phyloP scores from a whole-genome alignment of 257 asterid genomes.

The Ballota nigra region DNA sequence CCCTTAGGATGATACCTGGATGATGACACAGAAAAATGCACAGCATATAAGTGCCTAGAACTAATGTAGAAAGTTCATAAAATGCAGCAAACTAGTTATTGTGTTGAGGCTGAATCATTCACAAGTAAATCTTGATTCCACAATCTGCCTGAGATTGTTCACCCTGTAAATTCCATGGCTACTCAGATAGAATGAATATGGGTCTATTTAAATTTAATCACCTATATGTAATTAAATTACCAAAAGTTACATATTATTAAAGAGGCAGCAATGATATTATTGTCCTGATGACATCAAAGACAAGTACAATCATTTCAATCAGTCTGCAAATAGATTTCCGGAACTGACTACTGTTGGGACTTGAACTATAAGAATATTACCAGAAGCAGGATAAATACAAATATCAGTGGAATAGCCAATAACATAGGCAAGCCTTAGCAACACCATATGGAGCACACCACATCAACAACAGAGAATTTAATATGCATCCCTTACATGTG shows the following conservation, averaged over 20 bases:
- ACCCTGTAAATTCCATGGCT: not conserved
- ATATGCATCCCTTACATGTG: conserved; percentile 13
- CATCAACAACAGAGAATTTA: not conserved
- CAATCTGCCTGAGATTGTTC: not conserved
- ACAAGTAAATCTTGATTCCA: not conserved
- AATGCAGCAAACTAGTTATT: not conserved
- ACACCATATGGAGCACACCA: conserved; percentile 1
- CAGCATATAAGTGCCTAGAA: not conserved
- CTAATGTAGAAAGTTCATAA: not conserved
- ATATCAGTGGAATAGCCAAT: conserved; percentile 4
- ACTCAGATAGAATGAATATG: not conserved
- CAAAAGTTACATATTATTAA: not conserved
- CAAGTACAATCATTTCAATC: not conserved
- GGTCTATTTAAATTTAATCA: not conserved
- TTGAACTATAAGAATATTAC: conserved; percentile 10
- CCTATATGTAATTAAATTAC: not conserved
- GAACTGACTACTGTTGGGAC: not conserved
- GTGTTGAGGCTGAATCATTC: not conserved
- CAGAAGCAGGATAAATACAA: conserved; percentile 2
- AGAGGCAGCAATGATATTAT: not conserved
- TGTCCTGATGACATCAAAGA: not conserved
- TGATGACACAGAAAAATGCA: not conserved
- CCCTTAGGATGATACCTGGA: not conserved
- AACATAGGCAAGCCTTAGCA: conserved; percentile 1
- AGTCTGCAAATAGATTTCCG: conserved; percentile 2